Percentiles rank a stretch among this genome's conserved stretches.
Conservation (phyloP, 495 filamentous ascomycete species). For the Achaetomiella virescens region DNA sequence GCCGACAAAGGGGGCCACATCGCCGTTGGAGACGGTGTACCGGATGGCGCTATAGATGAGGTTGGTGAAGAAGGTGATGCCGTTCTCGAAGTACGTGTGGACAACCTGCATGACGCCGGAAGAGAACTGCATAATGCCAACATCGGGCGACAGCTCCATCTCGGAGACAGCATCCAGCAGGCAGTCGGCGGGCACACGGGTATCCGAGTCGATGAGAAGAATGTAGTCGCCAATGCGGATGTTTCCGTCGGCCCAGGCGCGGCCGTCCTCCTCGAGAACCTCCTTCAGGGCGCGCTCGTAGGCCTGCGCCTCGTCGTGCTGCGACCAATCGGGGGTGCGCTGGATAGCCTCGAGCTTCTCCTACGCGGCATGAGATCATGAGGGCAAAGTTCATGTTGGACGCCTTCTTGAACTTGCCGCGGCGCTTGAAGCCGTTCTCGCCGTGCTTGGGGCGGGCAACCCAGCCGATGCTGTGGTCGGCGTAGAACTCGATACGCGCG, state of each 20-base stretch:
- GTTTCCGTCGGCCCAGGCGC: conserved; percentile 76
- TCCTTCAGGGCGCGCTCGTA: conserved; percentile 64
- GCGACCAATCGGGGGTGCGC: conserved; percentile 56
- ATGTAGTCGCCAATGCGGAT: conserved; percentile 78
- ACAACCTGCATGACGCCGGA: conserved; percentile 81
- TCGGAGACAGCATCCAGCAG: conserved; percentile 71
- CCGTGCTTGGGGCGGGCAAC: conserved; percentile 62
- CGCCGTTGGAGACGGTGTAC: conserved; percentile 74
- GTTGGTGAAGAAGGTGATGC: conserved; percentile 81
- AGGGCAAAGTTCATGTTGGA: conserved; percentile 83
- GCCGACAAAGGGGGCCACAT: conserved; percentile 74
- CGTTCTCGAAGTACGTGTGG: conserved; percentile 65
- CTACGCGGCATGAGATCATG: conserved; percentile 69
- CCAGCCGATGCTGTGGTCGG: conserved; percentile 76
- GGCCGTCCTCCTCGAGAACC: conserved; percentile 61
- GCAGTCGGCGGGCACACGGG: conserved; percentile 67
- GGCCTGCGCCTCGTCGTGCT: conserved; percentile 61
- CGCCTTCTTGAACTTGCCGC: conserved; percentile 68
- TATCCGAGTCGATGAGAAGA: conserved; percentile 69
- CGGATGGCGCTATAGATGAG: conserved; percentile 73
- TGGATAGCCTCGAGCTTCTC: conserved; percentile 55
- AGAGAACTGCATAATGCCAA: conserved; percentile 75
- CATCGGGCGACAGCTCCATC: conserved; percentile 74
- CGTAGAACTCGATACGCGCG: conserved; percentile 61
- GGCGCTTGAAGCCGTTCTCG: conserved; percentile 55